A percentile compares a stretch with the other conserved stretches of the same genome.
Conservation (phyloP, 2,329 filamentous ascomycete species). For the Purpureocillium lavendulum region DNA sequence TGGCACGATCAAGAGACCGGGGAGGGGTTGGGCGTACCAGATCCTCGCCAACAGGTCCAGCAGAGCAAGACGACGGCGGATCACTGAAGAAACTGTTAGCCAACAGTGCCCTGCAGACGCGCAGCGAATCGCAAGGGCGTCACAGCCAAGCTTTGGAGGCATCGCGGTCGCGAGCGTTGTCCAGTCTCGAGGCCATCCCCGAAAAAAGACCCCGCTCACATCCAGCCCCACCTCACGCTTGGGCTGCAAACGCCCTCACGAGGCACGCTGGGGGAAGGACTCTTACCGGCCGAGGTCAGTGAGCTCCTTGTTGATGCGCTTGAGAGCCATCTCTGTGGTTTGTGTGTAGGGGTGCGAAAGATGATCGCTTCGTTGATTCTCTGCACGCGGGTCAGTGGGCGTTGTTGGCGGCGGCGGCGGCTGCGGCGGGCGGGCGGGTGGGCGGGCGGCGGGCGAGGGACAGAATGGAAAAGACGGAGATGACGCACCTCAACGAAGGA, state of each 20-base stretch:
- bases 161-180: slow-evolving; percentile 7
- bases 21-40: slow-evolving; percentile 59
- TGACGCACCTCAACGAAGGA: slow-evolving; percentile 17
- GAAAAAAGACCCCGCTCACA: slow-evolving; percentile 24
- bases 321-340: slow-evolving; percentile 63
- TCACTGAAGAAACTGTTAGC: slow-evolving; percentile 53
- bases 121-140: background rate
- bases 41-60: slow-evolving; percentile 93
- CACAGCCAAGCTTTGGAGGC: background rate
- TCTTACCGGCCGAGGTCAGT: slow-evolving; percentile 81
- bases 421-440: too few species aligned
- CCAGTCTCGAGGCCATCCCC: slow-evolving; percentile 7
- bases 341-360: slow-evolving; percentile 14
- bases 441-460: too few species aligned
- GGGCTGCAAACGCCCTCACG: slow-evolving; percentile 16
- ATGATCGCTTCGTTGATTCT: slow-evolving; percentile 14
- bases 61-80: slow-evolving; percentile 96
- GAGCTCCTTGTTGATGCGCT: slow-evolving; percentile 93
- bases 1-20: slow-evolving; percentile 8
- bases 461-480: slow-evolving; percentile 8
- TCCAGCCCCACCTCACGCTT: slow-evolving; percentile 27
- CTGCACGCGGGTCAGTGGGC: slow-evolving; percentile 12
- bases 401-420: slow-evolving; percentile 14
- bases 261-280: slow-evolving; percentile 11
- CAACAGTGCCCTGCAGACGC: background rate